These are phyloP conservation scores for Aspergillus bridgeri DNA, from an alignment of 495 filamentous ascomycete species.

Conservation along the genomic window DNA sequence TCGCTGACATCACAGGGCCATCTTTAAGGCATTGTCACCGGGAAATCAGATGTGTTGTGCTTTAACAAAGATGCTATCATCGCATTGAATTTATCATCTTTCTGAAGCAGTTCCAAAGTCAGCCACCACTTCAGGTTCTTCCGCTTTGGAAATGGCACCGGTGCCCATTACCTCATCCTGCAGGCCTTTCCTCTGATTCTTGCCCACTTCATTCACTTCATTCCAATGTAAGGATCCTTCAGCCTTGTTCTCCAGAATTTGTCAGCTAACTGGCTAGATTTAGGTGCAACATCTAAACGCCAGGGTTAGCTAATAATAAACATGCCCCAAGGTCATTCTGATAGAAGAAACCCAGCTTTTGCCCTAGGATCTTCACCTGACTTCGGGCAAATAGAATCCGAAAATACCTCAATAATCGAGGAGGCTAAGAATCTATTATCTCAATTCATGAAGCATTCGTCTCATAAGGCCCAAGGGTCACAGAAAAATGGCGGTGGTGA, in stretches of 20 bases:
- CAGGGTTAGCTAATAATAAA: no score
- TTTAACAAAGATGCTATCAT: neutral
- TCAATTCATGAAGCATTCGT: conserved; percentile 20
- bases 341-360: neutral
- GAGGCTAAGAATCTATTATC: conserved; percentile 20
- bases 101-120: neutral
- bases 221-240: neutral
- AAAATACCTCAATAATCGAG: conserved; percentile 12
- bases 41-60: neutral
- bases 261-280: neutral
- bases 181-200: neutral
- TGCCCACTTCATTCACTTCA: neutral
- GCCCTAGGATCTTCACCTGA: neutral
- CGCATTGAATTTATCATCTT: neutral
- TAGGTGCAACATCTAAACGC: neutral
- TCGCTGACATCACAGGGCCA: neutral
- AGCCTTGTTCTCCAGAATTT: neutral
- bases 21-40: no score
- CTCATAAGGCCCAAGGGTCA: conserved; percentile 8
- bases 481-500: neutral
- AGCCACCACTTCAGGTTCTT: neutral
- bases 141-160: neutral
- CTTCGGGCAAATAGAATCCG: conserved; percentile 9
- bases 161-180: neutral
- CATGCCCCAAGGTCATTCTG: conserved; percentile 1